Percentiles rank a stretch among this genome's conserved stretches.
phyloP scores from a whole-genome alignment of 2,329 filamentous ascomycete species.

The Zymoseptoria pseudotritici region DNA sequence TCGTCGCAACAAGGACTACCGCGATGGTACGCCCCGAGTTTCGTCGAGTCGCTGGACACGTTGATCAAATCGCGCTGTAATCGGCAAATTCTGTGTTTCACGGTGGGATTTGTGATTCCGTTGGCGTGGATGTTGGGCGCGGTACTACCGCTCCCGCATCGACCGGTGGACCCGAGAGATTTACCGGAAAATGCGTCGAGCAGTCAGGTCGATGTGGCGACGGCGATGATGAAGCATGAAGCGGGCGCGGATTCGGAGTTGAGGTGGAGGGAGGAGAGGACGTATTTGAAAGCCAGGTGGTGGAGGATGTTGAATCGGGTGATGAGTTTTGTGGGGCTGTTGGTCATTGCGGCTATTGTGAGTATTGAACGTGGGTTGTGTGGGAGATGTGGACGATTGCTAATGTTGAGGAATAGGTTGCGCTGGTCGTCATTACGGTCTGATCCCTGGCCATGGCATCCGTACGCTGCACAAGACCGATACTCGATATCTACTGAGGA shows the following conservation, averaged over 20 bases:
- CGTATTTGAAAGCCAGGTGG: slow-evolving; percentile 30
- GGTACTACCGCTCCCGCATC: slow-evolving; percentile 27
- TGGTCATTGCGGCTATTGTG: slow-evolving; percentile 30
- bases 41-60: slow-evolving; percentile 29
- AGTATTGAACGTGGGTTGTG: slow-evolving; percentile 9
- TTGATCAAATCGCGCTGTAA: slow-evolving; percentile 27
- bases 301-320: slow-evolving; percentile 32
- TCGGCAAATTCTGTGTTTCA: slow-evolving; percentile 31
- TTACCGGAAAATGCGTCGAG: slow-evolving; percentile 16
- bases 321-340: slow-evolving; percentile 32
- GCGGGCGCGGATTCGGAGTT: slow-evolving; percentile 21
- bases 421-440: slow-evolving; percentile 27
- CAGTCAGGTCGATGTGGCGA: slow-evolving; percentile 23
- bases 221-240: slow-evolving; percentile 25
- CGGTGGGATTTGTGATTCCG: slow-evolving; percentile 30
- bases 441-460: no score
- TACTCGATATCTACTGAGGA: no score
- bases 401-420: slow-evolving; percentile 21
- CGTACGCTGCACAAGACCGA: no score
- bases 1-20: slow-evolving; percentile 19
- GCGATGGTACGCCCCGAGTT: slow-evolving; percentile 28
- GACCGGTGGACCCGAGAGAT: slow-evolving; percentile 16
- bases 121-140: slow-evolving; percentile 31
- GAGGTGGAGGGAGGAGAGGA: slow-evolving; percentile 27
- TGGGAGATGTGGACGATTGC: background rate